These are phyloP conservation scores for Pichia phayaonensis DNA, from an alignment of 805 yeast genomes.

Conservation along the genomic window DNA sequence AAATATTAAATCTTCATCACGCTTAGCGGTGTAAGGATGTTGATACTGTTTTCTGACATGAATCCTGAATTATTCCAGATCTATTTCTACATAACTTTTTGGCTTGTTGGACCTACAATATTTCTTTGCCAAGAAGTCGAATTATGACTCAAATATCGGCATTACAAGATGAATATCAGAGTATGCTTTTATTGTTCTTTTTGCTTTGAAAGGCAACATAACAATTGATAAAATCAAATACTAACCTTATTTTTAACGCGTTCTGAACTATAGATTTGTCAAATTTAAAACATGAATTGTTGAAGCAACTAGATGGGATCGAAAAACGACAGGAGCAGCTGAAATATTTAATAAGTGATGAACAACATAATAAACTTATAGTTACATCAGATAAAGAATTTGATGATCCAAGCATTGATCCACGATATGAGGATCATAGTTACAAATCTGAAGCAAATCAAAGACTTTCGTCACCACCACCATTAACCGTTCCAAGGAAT, in stretches of 20 bases:
- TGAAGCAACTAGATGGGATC: neutral
- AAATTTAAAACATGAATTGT: neutral
- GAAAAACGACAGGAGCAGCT: neutral
- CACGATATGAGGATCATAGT: slow-evolving; percentile 1
- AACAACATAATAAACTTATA: neutral
- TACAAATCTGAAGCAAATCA: neutral
- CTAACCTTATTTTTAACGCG: neutral
- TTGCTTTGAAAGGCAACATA: neutral
- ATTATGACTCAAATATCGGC: neutral
- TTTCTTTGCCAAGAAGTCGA: neutral
- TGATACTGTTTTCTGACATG: neutral
- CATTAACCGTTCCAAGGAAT: neutral
- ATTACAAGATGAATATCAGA: neutral
- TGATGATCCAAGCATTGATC: slow-evolving; percentile 6
- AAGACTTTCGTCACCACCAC: neutral
- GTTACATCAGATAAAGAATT: slow-evolving; percentile 8
- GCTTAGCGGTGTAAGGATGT: neutral
- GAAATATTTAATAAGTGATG: neutral
- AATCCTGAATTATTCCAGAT: no score
- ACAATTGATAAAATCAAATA: neutral
- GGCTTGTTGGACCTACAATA: neutral
- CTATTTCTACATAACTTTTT: no score
- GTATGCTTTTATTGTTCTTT: neutral
- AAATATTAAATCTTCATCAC: no score
- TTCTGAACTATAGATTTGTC: neutral